Conservation (phyloP, 495 filamentous ascomycete genomes). For the Lasiosphaeria miniovina region DNA sequence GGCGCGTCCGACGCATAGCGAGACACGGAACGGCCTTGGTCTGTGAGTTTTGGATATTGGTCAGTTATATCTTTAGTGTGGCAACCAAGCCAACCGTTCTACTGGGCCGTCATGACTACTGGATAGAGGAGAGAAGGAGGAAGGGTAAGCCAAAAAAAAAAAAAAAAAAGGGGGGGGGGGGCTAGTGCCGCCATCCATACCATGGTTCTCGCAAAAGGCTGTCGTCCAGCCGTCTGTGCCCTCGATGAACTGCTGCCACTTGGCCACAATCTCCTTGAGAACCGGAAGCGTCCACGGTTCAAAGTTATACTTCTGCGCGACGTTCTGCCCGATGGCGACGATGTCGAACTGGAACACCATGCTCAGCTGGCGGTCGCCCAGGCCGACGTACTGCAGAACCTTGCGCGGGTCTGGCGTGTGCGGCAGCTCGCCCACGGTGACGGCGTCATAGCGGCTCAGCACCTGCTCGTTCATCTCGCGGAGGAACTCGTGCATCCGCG, state of each 20-base stretch:
- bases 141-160: neutral
- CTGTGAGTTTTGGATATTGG: constrained; percentile 1
- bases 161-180: neutral
- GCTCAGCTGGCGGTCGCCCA: constrained; percentile 60
- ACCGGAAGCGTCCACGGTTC: constrained; percentile 34
- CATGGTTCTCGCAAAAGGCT: constrained; percentile 69
- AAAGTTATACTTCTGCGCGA: neutral
- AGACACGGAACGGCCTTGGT: constrained; percentile 63
- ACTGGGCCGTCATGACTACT: no score
- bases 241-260: constrained; percentile 68
- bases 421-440: constrained; percentile 72
- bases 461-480: constrained; percentile 57
- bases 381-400: constrained; percentile 58
- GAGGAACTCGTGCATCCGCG: constrained; percentile 64
- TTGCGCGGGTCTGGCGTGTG: constrained; percentile 57
- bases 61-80: neutral
- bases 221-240: constrained; percentile 69
- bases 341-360: constrained; percentile 78
- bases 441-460: constrained; percentile 61
- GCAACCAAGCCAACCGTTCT: no score
- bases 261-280: constrained; percentile 57
- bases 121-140: no score
- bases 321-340: constrained; percentile 40
- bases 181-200: neutral
- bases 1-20: constrained; percentile 47